A percentile compares a stretch with the other conserved stretches of the same genome.
phyloP scores from a whole-genome alignment of 2,329 filamentous ascomycete genomes.

The Hirsutella rhossiliensis region DNA sequence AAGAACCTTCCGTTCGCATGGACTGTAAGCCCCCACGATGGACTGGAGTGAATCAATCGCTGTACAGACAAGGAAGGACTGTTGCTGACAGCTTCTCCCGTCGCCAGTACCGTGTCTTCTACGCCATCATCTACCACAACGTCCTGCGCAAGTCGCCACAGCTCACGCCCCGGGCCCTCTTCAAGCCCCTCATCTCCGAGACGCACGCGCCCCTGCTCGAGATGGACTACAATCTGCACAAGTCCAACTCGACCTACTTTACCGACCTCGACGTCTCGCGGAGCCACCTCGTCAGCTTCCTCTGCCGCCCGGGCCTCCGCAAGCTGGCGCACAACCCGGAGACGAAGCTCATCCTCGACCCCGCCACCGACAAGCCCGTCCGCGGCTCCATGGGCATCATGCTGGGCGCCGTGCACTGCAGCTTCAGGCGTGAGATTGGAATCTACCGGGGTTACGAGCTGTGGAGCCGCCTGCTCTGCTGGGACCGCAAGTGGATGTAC shows the following conservation, averaged over 20 bases:
- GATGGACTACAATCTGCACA: constrained; percentile 79
- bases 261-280: constrained; percentile 74
- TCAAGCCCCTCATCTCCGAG: constrained; percentile 56
- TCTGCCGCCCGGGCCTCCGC: constrained; percentile 37
- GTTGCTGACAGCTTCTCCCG: neutral
- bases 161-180: constrained; percentile 52
- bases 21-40: constrained; percentile 43
- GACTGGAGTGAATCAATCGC: too few relatives aligned
- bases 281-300: constrained; percentile 63
- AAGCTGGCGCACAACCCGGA: constrained; percentile 6
- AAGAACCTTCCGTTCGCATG: constrained; percentile 66
- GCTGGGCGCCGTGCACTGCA: constrained; percentile 61
- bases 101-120: constrained; percentile 44
- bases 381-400: constrained; percentile 47
- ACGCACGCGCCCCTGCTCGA: constrained; percentile 61
- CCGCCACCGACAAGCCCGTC: constrained; percentile 33
- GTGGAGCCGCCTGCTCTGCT: constrained; percentile 56
- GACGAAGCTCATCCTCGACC: constrained; percentile 33
- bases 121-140: constrained; percentile 42
- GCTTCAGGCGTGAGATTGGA: constrained; percentile 62
- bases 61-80: too few relatives aligned
- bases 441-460: constrained; percentile 61
- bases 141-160: constrained; percentile 33
- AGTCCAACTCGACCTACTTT: constrained; percentile 79
- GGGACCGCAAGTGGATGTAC: constrained; percentile 78